Evolutionary conservation across 805 yeast species (phyloP).

Genomic region (Lachancea lanzarotensis): DNA sequence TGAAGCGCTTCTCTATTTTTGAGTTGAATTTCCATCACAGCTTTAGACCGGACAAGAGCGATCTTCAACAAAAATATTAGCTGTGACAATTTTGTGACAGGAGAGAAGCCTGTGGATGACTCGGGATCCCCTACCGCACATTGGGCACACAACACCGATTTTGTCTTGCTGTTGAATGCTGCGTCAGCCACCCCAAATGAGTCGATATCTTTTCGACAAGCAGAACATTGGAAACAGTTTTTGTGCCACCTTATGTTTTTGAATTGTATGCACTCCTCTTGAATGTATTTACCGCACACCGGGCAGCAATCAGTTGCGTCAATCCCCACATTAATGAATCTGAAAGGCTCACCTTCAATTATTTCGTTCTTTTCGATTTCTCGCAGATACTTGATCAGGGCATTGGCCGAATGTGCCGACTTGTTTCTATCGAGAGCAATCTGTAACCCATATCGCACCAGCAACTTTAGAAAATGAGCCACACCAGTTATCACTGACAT

Average conservation of each 20-base stretch:
- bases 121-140: conserved; percentile 52
- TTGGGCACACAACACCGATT: conserved; percentile 48
- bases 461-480: conserved; percentile 84
- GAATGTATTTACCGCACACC: conserved; percentile 68
- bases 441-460: conserved; percentile 73
- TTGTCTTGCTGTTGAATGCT: conserved; percentile 36
- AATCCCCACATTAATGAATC: conserved; percentile 42
- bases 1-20: conserved; percentile 14
- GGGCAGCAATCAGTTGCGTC: conserved; percentile 73
- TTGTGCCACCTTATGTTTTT: conserved; percentile 74
- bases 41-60: conserved; percentile 69
- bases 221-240: conserved; percentile 61
- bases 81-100: conserved; percentile 67
- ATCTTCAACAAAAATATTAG: conserved; percentile 71
- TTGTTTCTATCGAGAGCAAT: conserved; percentile 68
- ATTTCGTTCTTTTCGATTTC: conserved; percentile 44
- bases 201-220: conserved; percentile 43
- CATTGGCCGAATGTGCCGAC: conserved; percentile 47
- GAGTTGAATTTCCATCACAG: conserved; percentile 45
- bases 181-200: conserved; percentile 40
- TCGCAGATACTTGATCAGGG: conserved; percentile 56
- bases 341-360: conserved; percentile 32
- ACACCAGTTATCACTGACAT: conserved; percentile 80
- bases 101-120: conserved; percentile 47
- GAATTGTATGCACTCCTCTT: conserved; percentile 67